Conservation (phyloP, 2,329 filamentous ascomycete species). For the Sporothrix mexicana region DNA sequence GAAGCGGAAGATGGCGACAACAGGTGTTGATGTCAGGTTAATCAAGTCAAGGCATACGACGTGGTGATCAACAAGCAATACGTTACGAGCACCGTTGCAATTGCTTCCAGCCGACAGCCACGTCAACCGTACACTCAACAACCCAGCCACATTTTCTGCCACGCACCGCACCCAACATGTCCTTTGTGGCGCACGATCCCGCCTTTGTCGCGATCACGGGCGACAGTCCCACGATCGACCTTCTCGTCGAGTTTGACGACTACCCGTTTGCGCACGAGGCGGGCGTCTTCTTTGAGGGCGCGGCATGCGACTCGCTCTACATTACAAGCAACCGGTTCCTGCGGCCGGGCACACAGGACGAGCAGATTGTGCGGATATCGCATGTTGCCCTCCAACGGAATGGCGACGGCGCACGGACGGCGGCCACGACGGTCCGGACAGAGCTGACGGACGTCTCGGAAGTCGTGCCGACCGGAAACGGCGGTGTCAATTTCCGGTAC, state of each 20-base stretch:
- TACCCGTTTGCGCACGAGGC: constrained; percentile 35
- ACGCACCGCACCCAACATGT: neutral
- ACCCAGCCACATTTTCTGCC: neutral
- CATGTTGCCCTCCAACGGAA: neutral
- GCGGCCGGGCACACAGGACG: constrained; percentile 4
- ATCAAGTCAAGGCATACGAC: neutral
- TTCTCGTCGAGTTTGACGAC: constrained; percentile 43
- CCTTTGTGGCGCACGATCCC: constrained; percentile 27
- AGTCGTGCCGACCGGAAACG: constrained; percentile 30
- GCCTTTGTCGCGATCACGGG: constrained; percentile 17
- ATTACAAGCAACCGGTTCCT: constrained; percentile 33
- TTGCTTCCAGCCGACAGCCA: neutral
- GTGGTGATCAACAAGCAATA: neutral
- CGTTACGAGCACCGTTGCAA: too few species aligned
- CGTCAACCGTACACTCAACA: neutral
- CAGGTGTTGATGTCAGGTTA: neutral
- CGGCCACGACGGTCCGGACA: constrained; percentile 5
- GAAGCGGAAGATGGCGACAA: neutral
- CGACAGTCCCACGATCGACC: constrained; percentile 37
- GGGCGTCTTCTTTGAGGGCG: constrained; percentile 31
- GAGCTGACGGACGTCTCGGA: constrained; percentile 2
- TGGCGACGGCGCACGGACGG: neutral
- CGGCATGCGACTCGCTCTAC: constrained; percentile 22
- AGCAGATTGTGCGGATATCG: constrained; percentile 17
- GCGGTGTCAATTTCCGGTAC: constrained; percentile 47